phyloP scores from a whole-genome alignment of 306 rosid genomes.

The Neltuma alba region DNA sequence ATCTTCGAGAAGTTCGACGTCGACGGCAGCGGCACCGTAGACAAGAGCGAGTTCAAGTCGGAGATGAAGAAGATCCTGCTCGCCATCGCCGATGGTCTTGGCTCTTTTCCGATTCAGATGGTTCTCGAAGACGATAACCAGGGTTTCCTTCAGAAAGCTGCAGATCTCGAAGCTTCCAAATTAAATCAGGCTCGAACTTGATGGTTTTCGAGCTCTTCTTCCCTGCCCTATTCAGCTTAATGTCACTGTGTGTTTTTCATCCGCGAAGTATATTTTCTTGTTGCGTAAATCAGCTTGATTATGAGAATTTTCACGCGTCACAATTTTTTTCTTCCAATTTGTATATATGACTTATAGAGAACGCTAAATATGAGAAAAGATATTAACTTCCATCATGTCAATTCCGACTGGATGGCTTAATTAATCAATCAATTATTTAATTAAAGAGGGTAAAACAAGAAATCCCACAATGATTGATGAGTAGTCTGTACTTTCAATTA shows the following conservation, averaged over 20 bases:
- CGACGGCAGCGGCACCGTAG: constrained; percentile 71
- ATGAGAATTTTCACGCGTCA: no score
- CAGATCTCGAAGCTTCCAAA: constrained; percentile 87
- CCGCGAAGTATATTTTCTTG: not conserved
- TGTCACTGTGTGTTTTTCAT: not conserved
- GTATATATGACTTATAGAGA: no score
- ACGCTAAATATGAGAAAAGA: not conserved
- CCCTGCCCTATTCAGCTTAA: not conserved
- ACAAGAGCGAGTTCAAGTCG: constrained; percentile 56
- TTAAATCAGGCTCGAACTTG: not conserved
- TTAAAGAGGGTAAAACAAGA: no score
- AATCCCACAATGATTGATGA: no score
- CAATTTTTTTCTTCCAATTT: no score
- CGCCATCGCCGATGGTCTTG: constrained; percentile 88
- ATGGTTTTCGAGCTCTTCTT: not conserved
- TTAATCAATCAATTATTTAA: no score
- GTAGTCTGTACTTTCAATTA: no score
- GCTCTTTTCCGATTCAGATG: constrained; percentile 83
- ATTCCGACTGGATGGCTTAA: no score
- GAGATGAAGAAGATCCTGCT: constrained; percentile 89
- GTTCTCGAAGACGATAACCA: constrained; percentile 61
- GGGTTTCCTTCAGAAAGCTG: constrained; percentile 71
- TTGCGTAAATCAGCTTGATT: no score
- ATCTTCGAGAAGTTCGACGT: constrained; percentile 73
- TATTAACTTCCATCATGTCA: no score